phyloP scores from a whole-genome alignment of 148 eudicot genomes.

The Amaranthus cruentus region DNA sequence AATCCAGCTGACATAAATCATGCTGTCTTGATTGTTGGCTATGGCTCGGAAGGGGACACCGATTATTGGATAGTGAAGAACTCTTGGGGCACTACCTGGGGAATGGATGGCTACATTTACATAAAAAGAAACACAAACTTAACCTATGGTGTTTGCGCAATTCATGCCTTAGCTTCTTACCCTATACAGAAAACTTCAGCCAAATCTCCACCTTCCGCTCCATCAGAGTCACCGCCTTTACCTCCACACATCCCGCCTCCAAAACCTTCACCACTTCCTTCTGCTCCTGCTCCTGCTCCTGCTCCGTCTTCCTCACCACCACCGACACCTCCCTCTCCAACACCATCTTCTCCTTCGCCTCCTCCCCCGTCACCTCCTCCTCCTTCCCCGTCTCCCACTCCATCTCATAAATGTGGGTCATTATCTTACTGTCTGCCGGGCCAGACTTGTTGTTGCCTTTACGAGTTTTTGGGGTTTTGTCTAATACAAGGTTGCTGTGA shows the following conservation, averaged over 20 bases:
- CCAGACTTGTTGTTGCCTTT: constrained; percentile 61
- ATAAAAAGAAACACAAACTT: constrained; percentile 38
- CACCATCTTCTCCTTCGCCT: constrained; percentile 26
- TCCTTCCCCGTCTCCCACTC: constrained; percentile 46
- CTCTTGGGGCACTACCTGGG: constrained; percentile 76
- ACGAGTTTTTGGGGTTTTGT: constrained; percentile 39
- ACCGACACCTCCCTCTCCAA: neutral
- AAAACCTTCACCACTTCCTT: constrained; percentile 8
- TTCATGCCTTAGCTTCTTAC: constrained; percentile 65
- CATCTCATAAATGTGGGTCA: constrained; percentile 55
- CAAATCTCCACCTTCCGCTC: constrained; percentile 36
- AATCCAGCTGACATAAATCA: constrained; percentile 59
- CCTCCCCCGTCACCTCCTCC: constrained; percentile 38
- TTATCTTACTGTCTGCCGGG: constrained; percentile 47
- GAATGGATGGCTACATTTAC: constrained; percentile 51
- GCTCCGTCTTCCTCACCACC: neutral
- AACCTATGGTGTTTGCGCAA: constrained; percentile 50
- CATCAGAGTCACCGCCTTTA: constrained; percentile 23
- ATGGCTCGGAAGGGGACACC: constrained; percentile 37
- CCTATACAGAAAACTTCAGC: constrained; percentile 43
- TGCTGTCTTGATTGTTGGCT: constrained; percentile 56
- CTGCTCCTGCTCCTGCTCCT: neutral
- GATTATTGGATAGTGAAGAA: constrained; percentile 79
- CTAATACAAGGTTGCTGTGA: constrained; percentile 57
- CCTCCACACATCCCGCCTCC: constrained; percentile 14